A percentile compares a stretch with the other conserved stretches of the same genome.
Conservation (phyloP, 1,284 basidiomycete genomes). For the Hypsizygus ulmarius region DNA sequence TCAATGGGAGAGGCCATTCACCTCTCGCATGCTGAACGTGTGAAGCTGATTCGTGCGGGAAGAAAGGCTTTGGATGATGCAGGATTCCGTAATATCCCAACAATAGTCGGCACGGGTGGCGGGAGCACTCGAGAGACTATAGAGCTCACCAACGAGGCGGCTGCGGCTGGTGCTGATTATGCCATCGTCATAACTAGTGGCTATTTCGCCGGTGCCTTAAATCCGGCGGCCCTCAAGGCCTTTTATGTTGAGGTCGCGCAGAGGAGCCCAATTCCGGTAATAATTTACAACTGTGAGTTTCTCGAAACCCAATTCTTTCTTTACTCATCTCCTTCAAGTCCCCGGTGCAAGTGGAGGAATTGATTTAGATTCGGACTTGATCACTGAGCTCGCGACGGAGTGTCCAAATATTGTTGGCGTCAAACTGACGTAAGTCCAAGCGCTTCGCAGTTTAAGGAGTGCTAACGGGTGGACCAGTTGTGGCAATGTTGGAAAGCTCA, state of each 20-base stretch:
- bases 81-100: conserved; percentile 58
- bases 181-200: conserved; percentile 83
- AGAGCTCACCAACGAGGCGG: conserved; percentile 70
- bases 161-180: conserved; percentile 80
- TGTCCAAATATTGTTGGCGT: conserved; percentile 78
- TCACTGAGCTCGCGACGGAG: conserved; percentile 73
- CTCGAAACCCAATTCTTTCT: conserved; percentile 4
- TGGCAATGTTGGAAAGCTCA: conserved; percentile 88
- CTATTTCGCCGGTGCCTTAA: conserved; percentile 80
- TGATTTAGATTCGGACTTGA: conserved; percentile 83
- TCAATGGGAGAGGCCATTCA: conserved; percentile 87
- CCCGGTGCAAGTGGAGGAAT: conserved; percentile 83
- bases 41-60: conserved; percentile 65
- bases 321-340: conserved; percentile 40
- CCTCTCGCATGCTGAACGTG: conserved; percentile 72
- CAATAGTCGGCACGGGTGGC: conserved; percentile 81
- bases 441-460: not conserved
- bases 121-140: conserved; percentile 83
- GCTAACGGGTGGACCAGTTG: conserved; percentile 48
- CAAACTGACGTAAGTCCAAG: conserved; percentile 73
- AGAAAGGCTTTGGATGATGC: conserved; percentile 70
- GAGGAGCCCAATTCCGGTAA: conserved; percentile 81
- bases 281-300: conserved; percentile 87
- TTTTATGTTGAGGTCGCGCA: conserved; percentile 78
- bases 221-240: conserved; percentile 69